Evolutionary conservation across 352 stramenopile genomes (phyloP).

Genomic region (Globisporangium cystogenes): DNA sequence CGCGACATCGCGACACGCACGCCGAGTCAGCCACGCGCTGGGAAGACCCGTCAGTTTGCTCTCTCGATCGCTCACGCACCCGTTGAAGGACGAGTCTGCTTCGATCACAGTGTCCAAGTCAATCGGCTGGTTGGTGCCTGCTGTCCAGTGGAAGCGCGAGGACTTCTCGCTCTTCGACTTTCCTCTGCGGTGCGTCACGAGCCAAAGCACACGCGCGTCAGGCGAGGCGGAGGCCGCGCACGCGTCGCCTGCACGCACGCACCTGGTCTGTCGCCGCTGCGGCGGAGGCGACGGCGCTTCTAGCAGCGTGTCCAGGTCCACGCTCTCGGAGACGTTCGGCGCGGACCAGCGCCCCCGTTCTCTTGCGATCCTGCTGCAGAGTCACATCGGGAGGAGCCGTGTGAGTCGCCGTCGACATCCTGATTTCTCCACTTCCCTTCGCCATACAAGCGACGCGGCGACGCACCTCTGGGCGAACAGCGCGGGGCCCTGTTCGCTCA

Average conservation of each 20-base stretch:
- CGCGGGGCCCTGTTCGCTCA: conserved; percentile 35
- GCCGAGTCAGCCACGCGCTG: neutral
- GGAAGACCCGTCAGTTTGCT: no score
- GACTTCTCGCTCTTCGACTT: conserved; percentile 32
- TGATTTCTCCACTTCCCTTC: no score
- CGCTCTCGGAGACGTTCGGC: conserved; percentile 47
- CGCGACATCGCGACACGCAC: neutral
- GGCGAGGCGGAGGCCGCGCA: neutral
- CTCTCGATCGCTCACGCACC: neutral
- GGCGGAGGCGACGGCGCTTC: conserved; percentile 60
- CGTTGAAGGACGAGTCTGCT: conserved; percentile 13
- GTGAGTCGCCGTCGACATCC: neutral
- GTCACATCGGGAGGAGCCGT: neutral
- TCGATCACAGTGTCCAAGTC: conserved; percentile 20
- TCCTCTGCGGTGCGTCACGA: conserved; percentile 4
- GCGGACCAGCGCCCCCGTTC: conserved; percentile 66
- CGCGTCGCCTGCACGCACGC: neutral
- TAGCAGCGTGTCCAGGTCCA: conserved; percentile 76
- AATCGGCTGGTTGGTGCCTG: conserved; percentile 13
- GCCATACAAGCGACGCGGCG: no score
- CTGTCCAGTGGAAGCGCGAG: conserved; percentile 21
- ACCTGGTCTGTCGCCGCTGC: conserved; percentile 44
- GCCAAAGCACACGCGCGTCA: neutral
- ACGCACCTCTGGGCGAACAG: neutral
- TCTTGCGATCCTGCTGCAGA: conserved; percentile 9